Evolutionary conservation across 805 yeast species (phyloP).

Genomic region (Danielia oregonensis): DNA sequence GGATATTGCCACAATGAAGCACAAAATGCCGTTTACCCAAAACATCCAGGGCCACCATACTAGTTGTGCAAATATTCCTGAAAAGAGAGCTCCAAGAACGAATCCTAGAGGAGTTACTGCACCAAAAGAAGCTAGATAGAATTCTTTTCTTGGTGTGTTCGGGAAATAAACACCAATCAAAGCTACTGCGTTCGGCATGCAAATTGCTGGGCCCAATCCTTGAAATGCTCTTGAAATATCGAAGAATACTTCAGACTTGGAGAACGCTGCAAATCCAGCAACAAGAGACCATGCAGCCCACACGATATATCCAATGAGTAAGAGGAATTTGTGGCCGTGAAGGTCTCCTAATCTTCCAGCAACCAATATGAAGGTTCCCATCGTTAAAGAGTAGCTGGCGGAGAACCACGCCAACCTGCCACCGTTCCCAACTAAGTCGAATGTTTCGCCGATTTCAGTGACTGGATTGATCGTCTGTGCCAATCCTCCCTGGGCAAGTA

Average conservation of each 20-base stretch:
- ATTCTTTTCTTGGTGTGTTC: constrained; percentile 14
- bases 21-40: constrained; percentile 25
- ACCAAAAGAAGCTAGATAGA: constrained; percentile 28
- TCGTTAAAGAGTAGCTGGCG: constrained; percentile 31
- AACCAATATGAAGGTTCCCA: constrained; percentile 34
- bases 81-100: constrained; percentile 25
- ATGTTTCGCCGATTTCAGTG: constrained; percentile 18
- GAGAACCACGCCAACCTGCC: constrained; percentile 36
- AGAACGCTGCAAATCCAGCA: constrained; percentile 25
- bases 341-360: constrained; percentile 34
- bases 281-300: constrained; percentile 21
- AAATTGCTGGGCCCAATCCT: constrained; percentile 33
- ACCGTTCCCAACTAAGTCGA: constrained; percentile 20
- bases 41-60: constrained; percentile 37
- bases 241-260: constrained; percentile 22
- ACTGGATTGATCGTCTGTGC: constrained; percentile 25
- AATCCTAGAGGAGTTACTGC: constrained; percentile 35
- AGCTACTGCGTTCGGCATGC: constrained; percentile 34
- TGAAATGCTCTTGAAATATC: constrained; percentile 30
- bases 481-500: constrained; percentile 28
- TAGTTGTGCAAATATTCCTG: constrained; percentile 21
- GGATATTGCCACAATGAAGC: constrained; percentile 13
- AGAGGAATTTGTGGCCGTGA: constrained; percentile 30
- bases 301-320: constrained; percentile 22
- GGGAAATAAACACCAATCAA: constrained; percentile 31